Evolutionary conservation across 257 asterid species (phyloP), one percentile per base, ranked within the genome.

Genomic region (Solanum pimpinellifolium): DNA sequence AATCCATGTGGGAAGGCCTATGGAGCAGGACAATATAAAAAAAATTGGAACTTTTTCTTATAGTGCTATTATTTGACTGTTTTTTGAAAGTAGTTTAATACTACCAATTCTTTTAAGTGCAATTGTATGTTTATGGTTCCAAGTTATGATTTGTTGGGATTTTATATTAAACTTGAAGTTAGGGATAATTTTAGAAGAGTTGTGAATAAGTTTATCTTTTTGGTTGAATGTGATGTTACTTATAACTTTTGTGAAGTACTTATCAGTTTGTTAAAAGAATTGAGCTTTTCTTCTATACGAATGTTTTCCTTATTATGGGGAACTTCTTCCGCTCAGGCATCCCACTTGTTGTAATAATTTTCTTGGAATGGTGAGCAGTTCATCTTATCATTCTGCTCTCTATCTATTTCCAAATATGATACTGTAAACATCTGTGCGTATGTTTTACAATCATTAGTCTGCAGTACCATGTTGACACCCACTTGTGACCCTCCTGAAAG

Each of bases 1-100:
- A 95, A 97, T 39, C 90, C 94, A 16, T 96, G 98, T 47, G 99
- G 99, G 49, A 98, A 96, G 77, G 96, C 98, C 18, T 96, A 92
- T 49, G 98, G 98, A 31, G 99, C 98, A 11, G 90, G 88, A 96
- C 35, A 93, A 56, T 93, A 93, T 60, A 88, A 89, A 46, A 46
- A 92, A 87, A 88, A 94, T 96, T 27, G 98, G 98, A 88, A 84
- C 89, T 3, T 91, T 86, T 52, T 89, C 93, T 41, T 92, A 82
- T n/a, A 94, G 95, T 9, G 6, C 39, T 35, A 35, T 35, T 35
- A 35, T 35, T 35, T 35, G 39, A 35, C 39, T 35, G 1, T 35
- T 35, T 86, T 95, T 94, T 83, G 85, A 89, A 73, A 98, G 95
- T 89, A 95, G 98, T 85, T 49, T 95, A 91, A 91, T 94, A 15